phyloP scores from a whole-genome alignment of 2,329 filamentous ascomycete genomes.

The Shiraia bambusicola region DNA sequence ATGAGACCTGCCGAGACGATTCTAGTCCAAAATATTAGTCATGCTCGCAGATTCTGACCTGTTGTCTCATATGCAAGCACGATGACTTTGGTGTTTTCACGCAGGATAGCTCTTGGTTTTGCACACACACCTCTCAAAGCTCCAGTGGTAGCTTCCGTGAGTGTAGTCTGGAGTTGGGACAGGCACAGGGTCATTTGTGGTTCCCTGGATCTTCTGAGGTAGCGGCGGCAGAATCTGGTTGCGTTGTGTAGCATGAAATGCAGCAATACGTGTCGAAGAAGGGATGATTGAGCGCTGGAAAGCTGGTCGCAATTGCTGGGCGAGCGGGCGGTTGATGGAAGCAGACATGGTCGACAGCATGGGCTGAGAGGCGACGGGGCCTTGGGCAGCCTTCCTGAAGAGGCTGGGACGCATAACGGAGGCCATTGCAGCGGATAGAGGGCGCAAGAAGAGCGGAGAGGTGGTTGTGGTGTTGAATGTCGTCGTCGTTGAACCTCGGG shows the following conservation, averaged over 20 bases:
- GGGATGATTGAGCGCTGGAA: slow-evolving; percentile 47
- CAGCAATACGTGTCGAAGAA: slow-evolving; percentile 60
- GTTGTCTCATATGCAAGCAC: not conserved
- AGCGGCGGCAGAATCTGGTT: slow-evolving; percentile 77
- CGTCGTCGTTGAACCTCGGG: slow-evolving; percentile 23
- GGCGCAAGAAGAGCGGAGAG: slow-evolving; percentile 6
- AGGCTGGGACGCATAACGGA: slow-evolving; percentile 54
- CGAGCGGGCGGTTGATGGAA: slow-evolving; percentile 38
- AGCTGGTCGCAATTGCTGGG: slow-evolving; percentile 41
- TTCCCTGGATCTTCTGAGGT: slow-evolving; percentile 81
- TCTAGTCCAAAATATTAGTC: slow-evolving; percentile 46
- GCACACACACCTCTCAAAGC: slow-evolving; percentile 70
- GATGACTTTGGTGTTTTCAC: not conserved
- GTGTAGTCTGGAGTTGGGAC: slow-evolving; percentile 71
- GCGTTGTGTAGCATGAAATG: slow-evolving; percentile 83
- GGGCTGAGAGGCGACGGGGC: slow-evolving; percentile 47
- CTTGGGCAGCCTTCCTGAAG: slow-evolving; percentile 49
- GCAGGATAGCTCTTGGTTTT: not conserved
- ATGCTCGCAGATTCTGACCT: slow-evolving; percentile 7
- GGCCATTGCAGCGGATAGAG: slow-evolving; percentile 48
- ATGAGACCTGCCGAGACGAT: slow-evolving; percentile 77
- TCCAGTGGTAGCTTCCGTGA: slow-evolving; percentile 98
- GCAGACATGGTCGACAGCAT: slow-evolving; percentile 47
- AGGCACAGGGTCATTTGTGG: slow-evolving; percentile 80
- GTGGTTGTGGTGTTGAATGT: slow-evolving; percentile 3